These are phyloP conservation scores for Phylloboletellus chloephorus DNA, from an alignment of 1,284 basidiomycete species.

Conservation along the genomic window DNA sequence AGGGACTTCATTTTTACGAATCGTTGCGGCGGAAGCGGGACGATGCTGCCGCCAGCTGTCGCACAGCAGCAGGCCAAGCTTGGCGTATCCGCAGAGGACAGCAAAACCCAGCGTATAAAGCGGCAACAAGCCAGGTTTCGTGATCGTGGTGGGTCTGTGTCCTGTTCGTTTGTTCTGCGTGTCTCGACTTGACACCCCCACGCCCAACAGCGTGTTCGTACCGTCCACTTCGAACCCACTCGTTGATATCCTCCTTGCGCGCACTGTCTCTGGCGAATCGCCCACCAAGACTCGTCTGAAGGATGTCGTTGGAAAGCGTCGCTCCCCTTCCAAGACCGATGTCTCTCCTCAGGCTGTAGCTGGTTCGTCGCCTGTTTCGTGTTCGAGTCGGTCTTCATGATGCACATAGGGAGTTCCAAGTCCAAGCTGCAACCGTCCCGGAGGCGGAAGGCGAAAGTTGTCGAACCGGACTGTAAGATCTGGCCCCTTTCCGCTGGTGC, in stretches of 20 bases:
- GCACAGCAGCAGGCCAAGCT: constrained; percentile 23
- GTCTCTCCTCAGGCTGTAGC: constrained; percentile 6
- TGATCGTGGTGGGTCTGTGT: constrained; percentile 56
- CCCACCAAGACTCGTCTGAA: constrained; percentile 28
- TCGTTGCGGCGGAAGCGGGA: no score
- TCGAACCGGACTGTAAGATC: constrained; percentile 9
- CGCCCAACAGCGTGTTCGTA: constrained; percentile 34
- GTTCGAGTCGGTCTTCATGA: background rate
- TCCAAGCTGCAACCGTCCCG: constrained; percentile 8
- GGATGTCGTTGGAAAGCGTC: constrained; percentile 1
- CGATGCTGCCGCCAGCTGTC: constrained; percentile 14
- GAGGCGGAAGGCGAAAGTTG: constrained; percentile 18
- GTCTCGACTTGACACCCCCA: constrained; percentile 3
- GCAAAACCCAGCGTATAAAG: constrained; percentile 48
- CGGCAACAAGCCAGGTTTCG: constrained; percentile 56
- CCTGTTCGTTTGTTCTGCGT: background rate
- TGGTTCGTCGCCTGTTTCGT: constrained; percentile 12
- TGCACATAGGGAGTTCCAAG: constrained; percentile 14
- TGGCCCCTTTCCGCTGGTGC: background rate
- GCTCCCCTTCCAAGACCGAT: constrained; percentile 14
- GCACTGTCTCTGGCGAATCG: constrained; percentile 40
- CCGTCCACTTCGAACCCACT: constrained; percentile 37
- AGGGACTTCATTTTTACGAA: no score
- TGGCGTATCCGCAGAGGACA: constrained; percentile 42
- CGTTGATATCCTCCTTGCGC: constrained; percentile 37